Evolutionary conservation across 805 yeast genomes (phyloP).

Genomic region (Candida vaughaniae): DNA sequence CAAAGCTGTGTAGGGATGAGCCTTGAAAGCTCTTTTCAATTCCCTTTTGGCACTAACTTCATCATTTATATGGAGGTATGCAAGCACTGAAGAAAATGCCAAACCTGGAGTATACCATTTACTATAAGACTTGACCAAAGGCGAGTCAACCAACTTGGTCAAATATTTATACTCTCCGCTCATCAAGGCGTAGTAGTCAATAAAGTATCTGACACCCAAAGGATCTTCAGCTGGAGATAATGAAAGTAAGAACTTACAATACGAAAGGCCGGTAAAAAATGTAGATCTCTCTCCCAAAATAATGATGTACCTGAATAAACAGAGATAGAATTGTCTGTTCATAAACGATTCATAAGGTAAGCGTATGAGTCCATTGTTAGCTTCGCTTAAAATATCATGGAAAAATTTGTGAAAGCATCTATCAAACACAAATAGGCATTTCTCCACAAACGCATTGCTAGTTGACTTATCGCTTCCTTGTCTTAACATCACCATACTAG

Average conservation of each 20-base stretch:
- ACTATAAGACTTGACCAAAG: constrained; percentile 54
- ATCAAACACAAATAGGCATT: constrained; percentile 77
- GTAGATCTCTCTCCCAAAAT: constrained; percentile 77
- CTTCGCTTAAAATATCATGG: constrained; percentile 40
- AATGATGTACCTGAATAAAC: constrained; percentile 69
- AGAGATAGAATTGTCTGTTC: constrained; percentile 75
- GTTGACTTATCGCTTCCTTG: constrained; percentile 72
- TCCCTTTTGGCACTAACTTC: constrained; percentile 45
- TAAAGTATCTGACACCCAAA: constrained; percentile 75
- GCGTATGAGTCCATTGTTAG: constrained; percentile 58
- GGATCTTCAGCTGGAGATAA: constrained; percentile 81
- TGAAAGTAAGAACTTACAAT: constrained; percentile 67
- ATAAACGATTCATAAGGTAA: constrained; percentile 73
- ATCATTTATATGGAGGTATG: constrained; percentile 49
- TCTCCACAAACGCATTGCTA: constrained; percentile 71
- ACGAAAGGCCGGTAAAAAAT: constrained; percentile 71
- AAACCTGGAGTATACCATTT: constrained; percentile 76
- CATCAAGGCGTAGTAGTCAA: constrained; percentile 73
- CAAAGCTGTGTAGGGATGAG: constrained; percentile 58
- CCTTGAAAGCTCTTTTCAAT: constrained; percentile 49
- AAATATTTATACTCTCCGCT: constrained; percentile 65
- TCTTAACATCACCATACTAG: constrained; percentile 67
- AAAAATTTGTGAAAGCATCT: constrained; percentile 64
- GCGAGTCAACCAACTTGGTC: constrained; percentile 54
- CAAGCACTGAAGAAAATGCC: constrained; percentile 63